A percentile compares a stretch with the other conserved stretches of the same genome.
Evolutionary conservation across 352 stramenopile species (phyloP).

Genomic region (Globisporangium uncinulatum): DNA sequence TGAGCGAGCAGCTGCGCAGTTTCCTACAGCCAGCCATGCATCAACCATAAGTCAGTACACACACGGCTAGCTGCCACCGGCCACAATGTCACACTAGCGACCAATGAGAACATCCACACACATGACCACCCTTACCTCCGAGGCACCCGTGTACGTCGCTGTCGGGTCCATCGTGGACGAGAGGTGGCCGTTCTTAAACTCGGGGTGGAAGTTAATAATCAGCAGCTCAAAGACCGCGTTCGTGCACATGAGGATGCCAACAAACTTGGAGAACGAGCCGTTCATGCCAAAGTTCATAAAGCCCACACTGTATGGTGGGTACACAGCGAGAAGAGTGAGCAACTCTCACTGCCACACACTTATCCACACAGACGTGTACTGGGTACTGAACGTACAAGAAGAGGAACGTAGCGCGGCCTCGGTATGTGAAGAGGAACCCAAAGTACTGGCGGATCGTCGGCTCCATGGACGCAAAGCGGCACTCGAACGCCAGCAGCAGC

Average conservation of each 20-base stretch:
- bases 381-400: conserved; percentile 39
- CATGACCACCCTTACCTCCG: conserved; percentile 22
- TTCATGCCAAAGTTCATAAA: conserved; percentile 89
- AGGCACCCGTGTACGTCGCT: conserved; percentile 49
- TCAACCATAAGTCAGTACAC: not conserved
- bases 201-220: conserved; percentile 82
- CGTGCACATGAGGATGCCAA: conserved; percentile 72
- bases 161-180: conserved; percentile 76
- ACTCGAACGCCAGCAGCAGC: conserved; percentile 81
- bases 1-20: conserved; percentile 57
- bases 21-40: conserved; percentile 25
- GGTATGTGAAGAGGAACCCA: conserved; percentile 87
- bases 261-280: conserved; percentile 57
- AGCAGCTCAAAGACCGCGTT: conserved; percentile 72
- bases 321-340: not conserved
- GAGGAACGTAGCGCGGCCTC: conserved; percentile 76
- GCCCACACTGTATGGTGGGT: conserved; percentile 35
- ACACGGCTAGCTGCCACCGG: no score
- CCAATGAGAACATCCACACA: no score
- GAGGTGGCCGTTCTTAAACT: conserved; percentile 74
- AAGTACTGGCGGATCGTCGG: conserved; percentile 81
- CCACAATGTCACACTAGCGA: not conserved
- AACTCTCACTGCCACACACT: not conserved
- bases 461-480: conserved; percentile 85
- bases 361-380: not conserved